Base-by-base conservation (phyloP, 306 rosid species). In the Glycine soja region DNA sequence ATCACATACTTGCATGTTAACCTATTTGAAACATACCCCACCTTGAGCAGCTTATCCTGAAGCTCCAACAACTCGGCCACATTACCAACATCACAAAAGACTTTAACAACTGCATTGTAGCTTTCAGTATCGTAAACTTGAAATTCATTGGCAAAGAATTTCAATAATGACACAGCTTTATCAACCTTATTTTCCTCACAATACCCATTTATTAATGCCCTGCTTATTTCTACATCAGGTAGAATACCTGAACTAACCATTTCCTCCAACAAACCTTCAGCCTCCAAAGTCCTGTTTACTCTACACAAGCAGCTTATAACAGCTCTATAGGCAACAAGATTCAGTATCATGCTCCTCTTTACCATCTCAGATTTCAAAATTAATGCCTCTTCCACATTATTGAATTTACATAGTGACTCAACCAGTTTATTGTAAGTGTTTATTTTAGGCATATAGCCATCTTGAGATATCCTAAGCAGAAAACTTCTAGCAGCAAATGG, bases 401-500 rank as follows among this genome's bases (percentile, higher is more conserved):
- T 75, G 54, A 73, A 74, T 71, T 79, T 69, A 80, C 97, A 92
- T 57, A 95, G 76, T 56, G 95, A 89, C 84, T 81, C 88, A 43
- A 91, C 79, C 9, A 95, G 75, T 78, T 84, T 78, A 72, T 66
- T 83, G 36, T 83, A 90, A 71, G 88, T 92, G 65, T 40, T 82
- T 24, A 65, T 42, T 82, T 81, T 59, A 42, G 90, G 95, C 68
- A 62, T 72, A 80, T 85, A 88, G 67, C 89, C 89, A 45, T 87
- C 86, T 18, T 46, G 46, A 72, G 84, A 83, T 75, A 88, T 77
- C 82, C 97, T 91, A 46, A 72, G 84, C 68, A 94, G 76, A 56
- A 94, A 86, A 74, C 88, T 94, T 87, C 78, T 89, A 34, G 97
- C 97, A 12, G 98, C 98, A 77, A 90, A 90, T 1, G 98, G 97